These are phyloP conservation scores for Candida sp. DNA, from an alignment of 1,139 yeast genomes.

Conservation along the genomic window DNA sequence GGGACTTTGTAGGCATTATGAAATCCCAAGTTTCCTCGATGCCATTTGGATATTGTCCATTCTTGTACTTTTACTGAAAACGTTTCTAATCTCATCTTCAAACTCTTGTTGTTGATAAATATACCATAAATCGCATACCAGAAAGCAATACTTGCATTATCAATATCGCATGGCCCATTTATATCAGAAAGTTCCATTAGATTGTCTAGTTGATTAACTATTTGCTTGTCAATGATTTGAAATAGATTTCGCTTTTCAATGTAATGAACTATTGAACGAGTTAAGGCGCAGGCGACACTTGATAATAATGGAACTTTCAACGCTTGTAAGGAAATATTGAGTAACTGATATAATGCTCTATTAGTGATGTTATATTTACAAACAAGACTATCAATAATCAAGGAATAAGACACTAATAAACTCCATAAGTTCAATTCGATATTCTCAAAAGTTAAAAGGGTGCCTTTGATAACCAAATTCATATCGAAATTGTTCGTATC, in stretches of 20 bases:
- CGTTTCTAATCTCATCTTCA: not conserved
- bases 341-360: constrained; percentile 11
- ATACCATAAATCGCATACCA: constrained; percentile 49
- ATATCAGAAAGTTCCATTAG: constrained; percentile 52
- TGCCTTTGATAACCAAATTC: constrained; percentile 12
- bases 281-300: constrained; percentile 18
- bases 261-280: constrained; percentile 12
- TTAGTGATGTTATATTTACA: constrained; percentile 1
- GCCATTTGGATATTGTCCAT: constrained; percentile 52
- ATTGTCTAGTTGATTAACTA: constrained; percentile 44
- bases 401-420: constrained; percentile 25
- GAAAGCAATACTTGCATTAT: constrained; percentile 46
- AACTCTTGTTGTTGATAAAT: constrained; percentile 18
- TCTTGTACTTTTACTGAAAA: constrained; percentile 25
- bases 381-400: constrained; percentile 11
- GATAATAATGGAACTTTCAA: constrained; percentile 28
- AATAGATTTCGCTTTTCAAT: constrained; percentile 11
- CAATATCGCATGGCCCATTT: constrained; percentile 52
- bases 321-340: constrained; percentile 45
- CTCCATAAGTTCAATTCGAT: constrained; percentile 29
- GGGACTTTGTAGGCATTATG: constrained; percentile 17
- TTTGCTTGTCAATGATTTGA: constrained; percentile 28
- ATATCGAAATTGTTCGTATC: constrained; percentile 5
- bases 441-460: constrained; percentile 21
- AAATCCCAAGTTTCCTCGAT: constrained; percentile 7